Conservation (phyloP, 192 early-diverging fungal genomes). For the Linnemannia hyalina region DNA sequence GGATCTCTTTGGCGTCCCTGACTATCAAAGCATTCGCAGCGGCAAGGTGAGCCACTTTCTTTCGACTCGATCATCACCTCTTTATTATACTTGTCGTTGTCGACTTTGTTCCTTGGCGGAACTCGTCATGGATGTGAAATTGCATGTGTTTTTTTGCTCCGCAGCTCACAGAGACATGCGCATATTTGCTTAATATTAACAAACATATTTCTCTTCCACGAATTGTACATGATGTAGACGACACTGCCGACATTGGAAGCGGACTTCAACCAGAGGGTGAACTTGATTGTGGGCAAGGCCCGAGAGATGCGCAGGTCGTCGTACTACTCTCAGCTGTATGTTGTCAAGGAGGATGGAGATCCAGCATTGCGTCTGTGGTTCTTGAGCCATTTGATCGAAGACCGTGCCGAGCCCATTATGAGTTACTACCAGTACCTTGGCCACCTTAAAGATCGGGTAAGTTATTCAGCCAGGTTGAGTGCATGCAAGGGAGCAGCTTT, state of each 20-base stretch:
- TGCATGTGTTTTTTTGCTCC: not conserved
- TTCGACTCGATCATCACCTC: not conserved
- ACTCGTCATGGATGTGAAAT: not conserved
- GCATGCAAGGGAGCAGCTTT: not conserved
- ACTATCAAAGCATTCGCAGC: conserved; percentile 81
- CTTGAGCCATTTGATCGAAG: conserved; percentile 91
- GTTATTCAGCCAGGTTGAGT: not conserved
- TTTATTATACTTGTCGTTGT: not conserved
- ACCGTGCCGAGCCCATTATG: conserved; percentile 83
- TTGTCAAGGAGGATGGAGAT: conserved; percentile 95
- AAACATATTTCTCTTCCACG: not conserved
- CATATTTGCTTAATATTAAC: not conserved
- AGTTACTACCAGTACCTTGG: conserved; percentile 84
- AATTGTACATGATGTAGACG: conserved; percentile 54
- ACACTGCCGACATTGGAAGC: conserved; percentile 77
- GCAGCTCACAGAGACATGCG: not conserved
- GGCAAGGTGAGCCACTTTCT: conserved; percentile 72
- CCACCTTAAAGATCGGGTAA: conserved; percentile 77
- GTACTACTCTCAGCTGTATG: conserved; percentile 80
- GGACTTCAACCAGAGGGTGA: conserved; percentile 78
- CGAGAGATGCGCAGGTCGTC: conserved; percentile 76
- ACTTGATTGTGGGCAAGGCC: conserved; percentile 82
- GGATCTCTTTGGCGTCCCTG: conserved; percentile 80
- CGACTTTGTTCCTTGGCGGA: not conserved
- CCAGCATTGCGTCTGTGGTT: conserved; percentile 85